A percentile compares a stretch with the other conserved stretches of the same genome.
phyloP scores from a whole-genome alignment of 1,139 yeast species.

The Geotrichum phurueaensis region DNA sequence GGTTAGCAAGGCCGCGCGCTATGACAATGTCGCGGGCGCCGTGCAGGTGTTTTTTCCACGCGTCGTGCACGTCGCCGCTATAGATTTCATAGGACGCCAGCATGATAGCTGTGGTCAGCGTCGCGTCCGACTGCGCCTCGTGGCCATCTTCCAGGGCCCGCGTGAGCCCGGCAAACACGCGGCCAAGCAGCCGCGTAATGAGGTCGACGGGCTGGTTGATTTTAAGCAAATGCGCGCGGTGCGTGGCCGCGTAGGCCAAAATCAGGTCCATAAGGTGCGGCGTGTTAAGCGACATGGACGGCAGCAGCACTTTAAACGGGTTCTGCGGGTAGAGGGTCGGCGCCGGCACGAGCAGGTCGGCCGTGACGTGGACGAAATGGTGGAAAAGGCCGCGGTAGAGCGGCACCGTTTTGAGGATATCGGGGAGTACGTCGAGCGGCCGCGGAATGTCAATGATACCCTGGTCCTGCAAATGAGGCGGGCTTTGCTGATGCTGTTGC shows the following conservation, averaged over 20 bases:
- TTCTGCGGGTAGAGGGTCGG: slow-evolving; percentile 54
- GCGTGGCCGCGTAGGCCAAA: slow-evolving; percentile 62
- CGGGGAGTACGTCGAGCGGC: slow-evolving; percentile 52
- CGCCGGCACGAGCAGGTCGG: slow-evolving; percentile 62
- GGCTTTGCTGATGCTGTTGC: neutral
- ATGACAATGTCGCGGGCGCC: slow-evolving; percentile 66
- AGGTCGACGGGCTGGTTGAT: slow-evolving; percentile 42
- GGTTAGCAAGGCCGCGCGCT: slow-evolving; percentile 46
- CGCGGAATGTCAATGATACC: slow-evolving; percentile 41
- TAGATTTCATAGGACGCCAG: slow-evolving; percentile 59
- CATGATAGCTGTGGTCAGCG: slow-evolving; percentile 58
- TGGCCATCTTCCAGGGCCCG: slow-evolving; percentile 46
- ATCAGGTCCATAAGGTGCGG: slow-evolving; percentile 51
- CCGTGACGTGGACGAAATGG: slow-evolving; percentile 60
- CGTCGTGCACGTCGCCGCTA: slow-evolving; percentile 31
- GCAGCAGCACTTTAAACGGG: slow-evolving; percentile 61
- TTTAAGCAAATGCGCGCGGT: slow-evolving; percentile 35
- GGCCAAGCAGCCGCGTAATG: slow-evolving; percentile 47
- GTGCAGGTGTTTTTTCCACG: slow-evolving; percentile 49
- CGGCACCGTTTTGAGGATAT: slow-evolving; percentile 51
- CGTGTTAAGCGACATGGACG: slow-evolving; percentile 63
- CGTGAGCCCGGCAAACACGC: slow-evolving; percentile 55
- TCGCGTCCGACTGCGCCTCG: slow-evolving; percentile 55
- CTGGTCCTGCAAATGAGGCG: neutral
- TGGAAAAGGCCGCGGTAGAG: slow-evolving; percentile 55